Evolutionary conservation across 1,139 yeast species (phyloP).

Genomic region (Nakaseomyces glabratus): DNA sequence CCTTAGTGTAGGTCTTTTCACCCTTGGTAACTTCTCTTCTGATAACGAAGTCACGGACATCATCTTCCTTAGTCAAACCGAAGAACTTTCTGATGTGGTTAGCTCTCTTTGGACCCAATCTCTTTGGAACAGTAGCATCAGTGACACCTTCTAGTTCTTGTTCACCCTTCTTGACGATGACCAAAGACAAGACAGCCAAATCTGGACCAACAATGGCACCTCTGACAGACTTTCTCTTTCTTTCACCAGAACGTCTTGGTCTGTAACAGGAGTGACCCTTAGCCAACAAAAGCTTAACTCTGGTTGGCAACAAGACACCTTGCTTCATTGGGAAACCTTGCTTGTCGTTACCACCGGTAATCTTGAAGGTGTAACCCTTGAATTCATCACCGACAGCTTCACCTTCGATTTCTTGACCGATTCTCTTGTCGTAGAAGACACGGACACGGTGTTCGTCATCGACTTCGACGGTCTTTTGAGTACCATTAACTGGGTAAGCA

Average conservation of each 20-base stretch:
- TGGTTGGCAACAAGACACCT: slow-evolving; percentile 99
- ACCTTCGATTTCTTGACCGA: slow-evolving; percentile 99
- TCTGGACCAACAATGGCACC: slow-evolving; percentile 98
- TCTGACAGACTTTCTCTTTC: slow-evolving; percentile 99
- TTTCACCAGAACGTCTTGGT: slow-evolving; percentile 99
- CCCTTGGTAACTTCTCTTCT: slow-evolving; percentile 98
- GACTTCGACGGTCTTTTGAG: slow-evolving; percentile 94
- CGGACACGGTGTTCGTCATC: slow-evolving; percentile 99
- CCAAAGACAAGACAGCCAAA: slow-evolving; percentile 88
- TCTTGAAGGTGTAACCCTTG: slow-evolving; percentile 98
- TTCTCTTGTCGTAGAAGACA: slow-evolving; percentile 98
- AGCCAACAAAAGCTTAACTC: slow-evolving; percentile 91
- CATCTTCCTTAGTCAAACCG: slow-evolving; percentile 96
- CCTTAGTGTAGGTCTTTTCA: slow-evolving; percentile 98
- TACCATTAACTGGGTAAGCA: slow-evolving; percentile 99
- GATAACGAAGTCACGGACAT: slow-evolving; percentile 88
- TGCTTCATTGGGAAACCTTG: slow-evolving; percentile 99
- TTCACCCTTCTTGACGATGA: slow-evolving; percentile 97
- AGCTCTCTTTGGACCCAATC: slow-evolving; percentile 99
- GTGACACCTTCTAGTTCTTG: slow-evolving; percentile 92
- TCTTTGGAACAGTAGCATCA: slow-evolving; percentile 89
- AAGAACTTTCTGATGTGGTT: slow-evolving; percentile 99
- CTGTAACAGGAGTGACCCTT: slow-evolving; percentile 99
- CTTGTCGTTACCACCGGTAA: slow-evolving; percentile 99
- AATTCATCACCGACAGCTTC: slow-evolving; percentile 97